phyloP scores from a whole-genome alignment of 129 eudicot species.

The Lonicera japonica region DNA sequence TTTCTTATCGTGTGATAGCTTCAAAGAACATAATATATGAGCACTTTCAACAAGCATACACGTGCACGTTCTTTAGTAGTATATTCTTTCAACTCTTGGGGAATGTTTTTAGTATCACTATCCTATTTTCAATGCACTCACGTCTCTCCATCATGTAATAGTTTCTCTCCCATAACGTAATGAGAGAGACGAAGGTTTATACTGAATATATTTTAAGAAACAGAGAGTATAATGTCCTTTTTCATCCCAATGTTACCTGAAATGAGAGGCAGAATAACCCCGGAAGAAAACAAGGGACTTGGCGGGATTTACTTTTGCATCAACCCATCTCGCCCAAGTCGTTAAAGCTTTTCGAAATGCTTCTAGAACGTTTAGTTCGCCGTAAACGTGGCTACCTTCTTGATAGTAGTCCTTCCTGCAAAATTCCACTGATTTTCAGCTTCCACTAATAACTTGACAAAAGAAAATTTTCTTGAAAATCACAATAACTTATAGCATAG shows the following conservation, averaged over 20 bases:
- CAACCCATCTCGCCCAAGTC: constrained; percentile 95
- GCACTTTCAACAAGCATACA: too few relatives aligned
- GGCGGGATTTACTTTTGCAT: constrained; percentile 59
- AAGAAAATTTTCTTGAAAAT: neutral
- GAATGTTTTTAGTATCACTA: too few relatives aligned
- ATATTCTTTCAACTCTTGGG: too few relatives aligned
- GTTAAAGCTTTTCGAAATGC: constrained; percentile 86
- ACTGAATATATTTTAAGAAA: too few relatives aligned
- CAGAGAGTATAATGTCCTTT: neutral
- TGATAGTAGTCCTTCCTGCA: constrained; percentile 59
- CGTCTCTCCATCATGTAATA: too few relatives aligned
- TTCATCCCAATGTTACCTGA: constrained; percentile 55
- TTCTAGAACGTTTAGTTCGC: constrained; percentile 56
- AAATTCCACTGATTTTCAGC: neutral
- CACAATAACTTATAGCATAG: too few relatives aligned
- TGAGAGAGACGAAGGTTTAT: too few relatives aligned
- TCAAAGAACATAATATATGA: too few relatives aligned
- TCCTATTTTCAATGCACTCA: too few relatives aligned
- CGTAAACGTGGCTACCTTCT: constrained; percentile 58
- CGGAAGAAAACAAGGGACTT: constrained; percentile 74
- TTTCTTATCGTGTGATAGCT: too few relatives aligned
- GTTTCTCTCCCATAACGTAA: too few relatives aligned
- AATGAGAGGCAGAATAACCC: constrained; percentile 91
- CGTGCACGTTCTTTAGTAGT: too few relatives aligned
- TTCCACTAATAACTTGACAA: neutral